phyloP scores from a whole-genome alignment of 1,284 basidiomycete genomes.

The Pseudozyma hubeiensis region DNA sequence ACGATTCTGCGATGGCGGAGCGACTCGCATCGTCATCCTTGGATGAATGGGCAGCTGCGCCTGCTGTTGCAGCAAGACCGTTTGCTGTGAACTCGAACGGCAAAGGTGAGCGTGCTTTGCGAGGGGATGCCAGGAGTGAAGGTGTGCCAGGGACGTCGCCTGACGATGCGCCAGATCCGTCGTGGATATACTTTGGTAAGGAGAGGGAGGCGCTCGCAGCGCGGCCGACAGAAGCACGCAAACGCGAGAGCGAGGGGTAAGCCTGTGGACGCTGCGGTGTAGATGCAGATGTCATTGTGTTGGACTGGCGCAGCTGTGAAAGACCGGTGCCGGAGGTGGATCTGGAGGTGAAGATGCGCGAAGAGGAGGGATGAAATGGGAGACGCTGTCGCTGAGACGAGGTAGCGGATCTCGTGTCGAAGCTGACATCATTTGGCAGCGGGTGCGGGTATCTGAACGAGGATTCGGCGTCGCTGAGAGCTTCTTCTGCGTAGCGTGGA shows the following conservation, averaged over 20 bases:
- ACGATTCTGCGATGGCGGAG: slow-evolving; percentile 26
- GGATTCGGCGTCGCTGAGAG: slow-evolving; percentile 32
- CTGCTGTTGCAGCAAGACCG: slow-evolving; percentile 16
- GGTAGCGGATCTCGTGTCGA: slow-evolving; percentile 33
- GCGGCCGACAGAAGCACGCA: slow-evolving; percentile 40
- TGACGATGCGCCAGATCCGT: slow-evolving; percentile 24
- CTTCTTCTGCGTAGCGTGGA: slow-evolving; percentile 11
- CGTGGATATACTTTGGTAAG: slow-evolving; percentile 27
- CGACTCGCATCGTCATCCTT: slow-evolving; percentile 29
- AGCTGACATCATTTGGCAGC: slow-evolving; percentile 39
- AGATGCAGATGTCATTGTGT: slow-evolving; percentile 19
- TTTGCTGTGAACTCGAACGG: slow-evolving; percentile 34
- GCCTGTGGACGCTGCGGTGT: slow-evolving; percentile 41
- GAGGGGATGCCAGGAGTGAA: slow-evolving; percentile 43
- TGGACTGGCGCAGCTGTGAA: slow-evolving; percentile 24
- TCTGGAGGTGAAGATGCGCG: slow-evolving; percentile 39
- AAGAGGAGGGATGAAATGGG: slow-evolving; percentile 24
- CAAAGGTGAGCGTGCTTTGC: slow-evolving; percentile 41
- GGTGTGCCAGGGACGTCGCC: slow-evolving; percentile 27
- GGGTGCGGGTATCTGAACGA: slow-evolving; percentile 34
- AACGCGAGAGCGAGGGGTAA: slow-evolving; percentile 42
- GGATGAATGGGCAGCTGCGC: slow-evolving; percentile 40
- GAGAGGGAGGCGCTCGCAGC: slow-evolving; percentile 25
- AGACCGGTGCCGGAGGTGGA: slow-evolving; percentile 32
- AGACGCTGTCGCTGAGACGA: slow-evolving; percentile 29